phyloP scores from a whole-genome alignment of 2,329 filamentous ascomycete species.

The Chalaropsis ovoidea region DNA sequence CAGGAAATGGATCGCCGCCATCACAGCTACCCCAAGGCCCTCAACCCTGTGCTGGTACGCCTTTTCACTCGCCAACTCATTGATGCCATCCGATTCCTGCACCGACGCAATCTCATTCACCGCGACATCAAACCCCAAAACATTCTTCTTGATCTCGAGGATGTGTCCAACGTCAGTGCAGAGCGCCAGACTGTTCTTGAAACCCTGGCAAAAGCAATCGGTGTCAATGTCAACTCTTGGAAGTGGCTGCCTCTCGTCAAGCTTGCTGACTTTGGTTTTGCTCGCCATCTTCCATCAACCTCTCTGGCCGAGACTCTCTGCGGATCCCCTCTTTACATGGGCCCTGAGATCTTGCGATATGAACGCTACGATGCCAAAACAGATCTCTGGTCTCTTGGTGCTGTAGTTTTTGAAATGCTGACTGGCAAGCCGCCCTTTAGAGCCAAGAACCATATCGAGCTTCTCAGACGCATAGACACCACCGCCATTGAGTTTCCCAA shows the following conservation, averaged over 20 bases:
- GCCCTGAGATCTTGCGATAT: conserved; percentile 91
- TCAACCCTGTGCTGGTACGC: conserved; percentile 91
- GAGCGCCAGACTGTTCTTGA: conserved; percentile 51
- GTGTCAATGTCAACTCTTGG: conserved; percentile 51
- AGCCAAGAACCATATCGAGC: conserved; percentile 86
- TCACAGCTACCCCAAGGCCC: conserved; percentile 71
- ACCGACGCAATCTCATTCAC: conserved; percentile 79
- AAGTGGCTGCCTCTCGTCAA: conserved; percentile 75
- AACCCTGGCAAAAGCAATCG: conserved; percentile 34
- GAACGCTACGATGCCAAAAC: conserved; percentile 96
- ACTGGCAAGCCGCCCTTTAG: conserved; percentile 82
- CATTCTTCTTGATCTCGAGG: conserved; percentile 51
- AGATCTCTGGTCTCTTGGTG: conserved; percentile 95
- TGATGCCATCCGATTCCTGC: conserved; percentile 82
- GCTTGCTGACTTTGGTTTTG: conserved; percentile 97
- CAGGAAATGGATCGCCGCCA: conserved; percentile 90
- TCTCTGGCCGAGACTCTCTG: conserved; percentile 92
- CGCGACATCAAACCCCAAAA: conserved; percentile 98
- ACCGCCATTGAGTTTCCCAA: conserved; percentile 42
- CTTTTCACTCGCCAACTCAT: conserved; percentile 94
- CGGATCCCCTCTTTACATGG: conserved; percentile 96
- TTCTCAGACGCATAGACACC: conserved; percentile 83
- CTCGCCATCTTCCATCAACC: conserved; percentile 77
- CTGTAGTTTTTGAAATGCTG: conserved; percentile 92
- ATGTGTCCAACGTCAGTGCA: conserved; percentile 57